Percentiles rank a stretch among this genome's conserved stretches.
Conservation (phyloP, 2,329 filamentous ascomycete genomes). For the Boeremia lycopersici region DNA sequence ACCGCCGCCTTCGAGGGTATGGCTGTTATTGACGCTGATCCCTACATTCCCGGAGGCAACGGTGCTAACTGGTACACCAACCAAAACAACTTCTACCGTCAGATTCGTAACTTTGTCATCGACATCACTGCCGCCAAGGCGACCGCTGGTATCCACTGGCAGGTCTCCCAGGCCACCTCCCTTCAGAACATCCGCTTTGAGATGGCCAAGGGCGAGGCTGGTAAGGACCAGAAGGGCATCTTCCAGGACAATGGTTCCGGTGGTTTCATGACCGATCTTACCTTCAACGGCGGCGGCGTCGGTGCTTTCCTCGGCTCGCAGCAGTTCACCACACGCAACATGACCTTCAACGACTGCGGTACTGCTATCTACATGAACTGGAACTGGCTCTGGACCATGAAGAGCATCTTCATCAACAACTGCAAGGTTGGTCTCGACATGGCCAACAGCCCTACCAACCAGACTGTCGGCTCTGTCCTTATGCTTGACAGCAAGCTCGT, state of each 20-base stretch:
- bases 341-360: slow-evolving; percentile 56
- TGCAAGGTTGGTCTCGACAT: slow-evolving; percentile 57
- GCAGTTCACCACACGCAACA: slow-evolving; percentile 63
- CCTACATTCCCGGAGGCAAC: slow-evolving; percentile 71
- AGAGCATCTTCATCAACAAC: slow-evolving; percentile 54
- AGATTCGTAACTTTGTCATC: slow-evolving; percentile 61
- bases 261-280: slow-evolving; percentile 64
- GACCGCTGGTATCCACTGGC: slow-evolving; percentile 67
- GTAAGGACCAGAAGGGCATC: slow-evolving; percentile 62
- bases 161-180: slow-evolving; percentile 68
- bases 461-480: slow-evolving; percentile 85
- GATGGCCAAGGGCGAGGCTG: slow-evolving; percentile 55
- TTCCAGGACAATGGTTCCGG: slow-evolving; percentile 67
- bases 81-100: slow-evolving; percentile 63
- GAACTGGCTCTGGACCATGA: slow-evolving; percentile 60
- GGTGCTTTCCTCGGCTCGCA: slow-evolving; percentile 68
- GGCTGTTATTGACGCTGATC: slow-evolving; percentile 86
- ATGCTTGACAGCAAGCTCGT: slow-evolving; percentile 80
- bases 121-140: slow-evolving; percentile 51
- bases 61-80: slow-evolving; percentile 59
- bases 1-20: slow-evolving; percentile 73
- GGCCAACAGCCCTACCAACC: slow-evolving; percentile 61
- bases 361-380: slow-evolving; percentile 61
- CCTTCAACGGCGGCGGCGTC: slow-evolving; percentile 65
- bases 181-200: slow-evolving; percentile 67